Base-by-base conservation (phyloP, 208 protist species). In the Eutreptiella sp. region DNA sequence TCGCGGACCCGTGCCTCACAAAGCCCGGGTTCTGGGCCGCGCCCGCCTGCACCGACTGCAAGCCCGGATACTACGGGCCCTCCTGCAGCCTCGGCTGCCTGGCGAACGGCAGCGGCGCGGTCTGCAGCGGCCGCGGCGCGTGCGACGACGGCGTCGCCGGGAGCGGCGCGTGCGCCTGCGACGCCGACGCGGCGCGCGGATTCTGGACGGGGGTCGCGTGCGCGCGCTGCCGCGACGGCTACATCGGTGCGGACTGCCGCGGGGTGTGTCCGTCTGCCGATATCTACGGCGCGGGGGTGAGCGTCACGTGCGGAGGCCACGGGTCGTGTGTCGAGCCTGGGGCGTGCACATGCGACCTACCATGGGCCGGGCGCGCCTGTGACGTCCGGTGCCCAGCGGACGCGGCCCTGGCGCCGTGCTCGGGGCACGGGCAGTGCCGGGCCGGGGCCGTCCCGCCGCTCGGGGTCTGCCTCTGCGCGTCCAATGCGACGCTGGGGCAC, bases 11-110 rank as follows among this genome's bases (percentile, higher is more conserved):
- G n/a, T n/a, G n/a, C n/a, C n/a, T n/a, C n/a, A n/a, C n/a, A n/a
- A n/a, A n/a, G n/a, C n/a, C n/a, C 27, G 58, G 58, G 7, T 64
- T 64, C 46, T 64, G 58, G 58, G 50, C 16, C 46, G 58, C 48
- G 9, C 19, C 9, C 4, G 19, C 46, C 16, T 64, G 58, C 58
- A 38, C n/a, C 53, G 45, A 19, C 16, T 64, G 58, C 23, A 9
- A 16, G 5, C 14, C 9, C 24, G 9, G 48, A 4, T 64, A 46
- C 46, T 63, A 9, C 16, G 58, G 58, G 5, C n/a, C 43, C 21
- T 21, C 45, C 45, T 84, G 74, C 46, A 34, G 62, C 1, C 21
- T 32, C 0, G 43, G 14, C 43, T 48, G 43, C 43, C 9, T 29
- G 19, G 43, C 26, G 43, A 9, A 48, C 9, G 16, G 26, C 43